Evolutionary conservation across 345 rosid genomes (phyloP).

Genomic region (Triadica sebifera): DNA sequence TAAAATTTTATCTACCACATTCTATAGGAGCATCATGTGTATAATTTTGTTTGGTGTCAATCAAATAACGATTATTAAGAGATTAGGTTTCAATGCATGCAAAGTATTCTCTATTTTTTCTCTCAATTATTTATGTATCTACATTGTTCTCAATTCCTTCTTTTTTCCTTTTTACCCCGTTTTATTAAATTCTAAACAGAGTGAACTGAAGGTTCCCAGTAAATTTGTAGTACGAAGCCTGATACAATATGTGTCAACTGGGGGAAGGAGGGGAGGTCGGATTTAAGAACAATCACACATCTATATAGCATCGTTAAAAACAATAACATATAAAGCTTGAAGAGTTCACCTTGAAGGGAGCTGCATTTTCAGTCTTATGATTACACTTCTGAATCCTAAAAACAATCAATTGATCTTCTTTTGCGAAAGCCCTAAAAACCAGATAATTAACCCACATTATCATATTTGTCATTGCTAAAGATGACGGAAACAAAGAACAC

Average conservation of each 20-base stretch:
- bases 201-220: too few species aligned
- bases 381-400: slow-evolving; percentile 62
- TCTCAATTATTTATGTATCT: too few species aligned
- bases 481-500: background rate
- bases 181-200: too few species aligned
- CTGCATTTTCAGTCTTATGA: slow-evolving; percentile 27
- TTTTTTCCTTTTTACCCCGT: too few species aligned
- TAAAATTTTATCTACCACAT: background rate
- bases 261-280: too few species aligned
- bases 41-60: too few species aligned
- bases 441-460: slow-evolving; percentile 22
- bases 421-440: slow-evolving; percentile 66
- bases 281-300: too few species aligned
- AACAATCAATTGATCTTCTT: slow-evolving; percentile 74
- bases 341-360: slow-evolving; percentile 50
- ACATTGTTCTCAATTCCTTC: too few species aligned
- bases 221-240: too few species aligned
- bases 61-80: too few species aligned
- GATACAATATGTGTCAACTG: too few species aligned
- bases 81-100: background rate
- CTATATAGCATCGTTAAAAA: background rate
- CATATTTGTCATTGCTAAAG: background rate
- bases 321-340: background rate
- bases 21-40: background rate
- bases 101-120: background rate